Percentiles rank a stretch among this genome's conserved stretches.
phyloP scores from a whole-genome alignment of 2,329 filamentous ascomycete species.

The Tolypocladium nubicola region DNA sequence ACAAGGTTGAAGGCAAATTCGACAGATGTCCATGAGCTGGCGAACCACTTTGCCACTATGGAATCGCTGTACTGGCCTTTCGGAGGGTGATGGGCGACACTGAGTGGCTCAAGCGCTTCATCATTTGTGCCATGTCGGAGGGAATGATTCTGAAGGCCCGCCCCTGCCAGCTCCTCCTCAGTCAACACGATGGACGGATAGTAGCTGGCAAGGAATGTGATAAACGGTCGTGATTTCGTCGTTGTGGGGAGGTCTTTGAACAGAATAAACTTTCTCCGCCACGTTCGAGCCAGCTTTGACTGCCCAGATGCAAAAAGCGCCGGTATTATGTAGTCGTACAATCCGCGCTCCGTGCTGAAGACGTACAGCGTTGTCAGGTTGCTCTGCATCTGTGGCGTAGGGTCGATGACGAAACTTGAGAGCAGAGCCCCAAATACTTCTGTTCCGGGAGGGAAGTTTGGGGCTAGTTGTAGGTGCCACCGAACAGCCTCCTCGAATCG shows the following conservation, averaged over 20 bases:
- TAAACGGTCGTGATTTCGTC: slow-evolving; percentile 32
- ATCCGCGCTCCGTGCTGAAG: slow-evolving; percentile 26
- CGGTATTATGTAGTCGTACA: slow-evolving; percentile 44
- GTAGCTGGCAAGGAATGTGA: slow-evolving; percentile 36
- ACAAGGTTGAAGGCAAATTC: slow-evolving; percentile 63
- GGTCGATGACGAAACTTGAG: slow-evolving; percentile 29
- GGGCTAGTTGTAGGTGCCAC: slow-evolving; percentile 37
- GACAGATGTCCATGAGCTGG: slow-evolving; percentile 57
- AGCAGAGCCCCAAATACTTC: slow-evolving; percentile 32
- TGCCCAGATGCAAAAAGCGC: slow-evolving; percentile 36
- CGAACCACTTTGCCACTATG: slow-evolving; percentile 75
- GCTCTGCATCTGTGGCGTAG: slow-evolving; percentile 23
- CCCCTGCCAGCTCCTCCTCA: slow-evolving; percentile 21
- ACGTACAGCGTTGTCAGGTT: slow-evolving; percentile 35
- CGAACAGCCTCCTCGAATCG: slow-evolving; percentile 26
- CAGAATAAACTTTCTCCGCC: slow-evolving; percentile 32
- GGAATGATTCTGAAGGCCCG: slow-evolving; percentile 2
- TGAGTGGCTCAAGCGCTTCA: not conserved
- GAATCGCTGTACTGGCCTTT: slow-evolving; percentile 23
- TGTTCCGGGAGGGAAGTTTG: slow-evolving; percentile 29
- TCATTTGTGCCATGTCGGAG: not conserved
- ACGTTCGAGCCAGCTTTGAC: slow-evolving; percentile 31
- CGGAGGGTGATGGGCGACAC: not conserved
- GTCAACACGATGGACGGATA: slow-evolving; percentile 28
- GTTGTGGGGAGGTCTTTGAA: slow-evolving; percentile 31